These are phyloP conservation scores for Endoconidiophora polonica DNA, from an alignment of 2,329 filamentous ascomycete species.

Conservation along the genomic window DNA sequence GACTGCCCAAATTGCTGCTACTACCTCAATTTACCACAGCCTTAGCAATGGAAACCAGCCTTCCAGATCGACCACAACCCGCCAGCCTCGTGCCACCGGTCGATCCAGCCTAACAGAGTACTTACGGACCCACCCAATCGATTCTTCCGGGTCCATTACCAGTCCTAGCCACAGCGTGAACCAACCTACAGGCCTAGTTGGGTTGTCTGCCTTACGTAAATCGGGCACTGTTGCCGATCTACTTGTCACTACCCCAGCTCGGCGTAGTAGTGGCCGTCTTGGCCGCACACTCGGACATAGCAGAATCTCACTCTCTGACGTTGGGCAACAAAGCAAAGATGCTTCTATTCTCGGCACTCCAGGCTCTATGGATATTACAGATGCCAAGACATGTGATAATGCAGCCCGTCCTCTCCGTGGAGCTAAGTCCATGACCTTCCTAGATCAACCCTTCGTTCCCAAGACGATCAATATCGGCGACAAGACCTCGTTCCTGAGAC, in stretches of 20 bases:
- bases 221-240: neutral
- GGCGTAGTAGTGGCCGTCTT: neutral
- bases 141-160: neutral
- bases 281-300: conserved; percentile 4
- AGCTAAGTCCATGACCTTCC: conserved; percentile 13
- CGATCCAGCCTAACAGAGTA: conserved; percentile 8
- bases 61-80: neutral
- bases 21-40: conserved; percentile 8
- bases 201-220: neutral
- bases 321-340: neutral
- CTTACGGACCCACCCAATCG: neutral
- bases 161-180: neutral
- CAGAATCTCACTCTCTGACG: conserved; percentile 5
- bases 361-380: no score
- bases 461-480: conserved; percentile 1
- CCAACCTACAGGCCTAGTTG: neutral
- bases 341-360: neutral
- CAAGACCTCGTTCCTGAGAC: conserved; percentile 6
- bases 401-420: conserved; percentile 4
- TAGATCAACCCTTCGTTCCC: conserved; percentile 7
- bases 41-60: neutral
- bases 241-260: neutral
- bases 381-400: no score
- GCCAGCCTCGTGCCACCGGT: neutral
- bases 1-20: conserved; percentile 7